These are phyloP conservation scores for Acanthamoeba comandoni DNA, from an alignment of 208 protist genomes.

Conservation along the genomic window DNA sequence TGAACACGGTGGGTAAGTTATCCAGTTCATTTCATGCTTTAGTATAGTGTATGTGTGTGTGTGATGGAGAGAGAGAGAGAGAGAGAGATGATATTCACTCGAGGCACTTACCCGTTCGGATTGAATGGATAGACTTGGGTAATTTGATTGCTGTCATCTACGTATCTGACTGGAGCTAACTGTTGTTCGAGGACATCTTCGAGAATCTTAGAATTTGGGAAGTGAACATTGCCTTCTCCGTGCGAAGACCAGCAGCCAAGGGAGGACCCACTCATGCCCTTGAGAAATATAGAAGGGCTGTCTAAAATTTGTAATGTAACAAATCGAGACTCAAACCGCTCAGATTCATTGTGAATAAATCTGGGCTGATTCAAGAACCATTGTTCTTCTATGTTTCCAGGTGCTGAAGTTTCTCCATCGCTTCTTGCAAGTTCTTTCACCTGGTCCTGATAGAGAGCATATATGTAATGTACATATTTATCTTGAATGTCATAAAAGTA, in stretches of 20 bases:
- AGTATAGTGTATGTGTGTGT: neutral
- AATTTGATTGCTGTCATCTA: slow-evolving; percentile 76
- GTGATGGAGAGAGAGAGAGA: neutral
- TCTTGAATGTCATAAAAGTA: no score
- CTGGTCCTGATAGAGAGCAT: no score
- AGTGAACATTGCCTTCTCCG: slow-evolving; percentile 86
- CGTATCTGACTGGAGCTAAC: slow-evolving; percentile 87
- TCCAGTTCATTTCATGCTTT: no score
- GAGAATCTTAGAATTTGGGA: slow-evolving; percentile 73
- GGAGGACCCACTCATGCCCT: slow-evolving; percentile 84
- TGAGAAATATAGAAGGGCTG: slow-evolving; percentile 83
- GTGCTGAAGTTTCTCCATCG: no score
- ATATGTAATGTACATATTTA: no score
- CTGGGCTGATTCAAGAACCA: slow-evolving; percentile 82
- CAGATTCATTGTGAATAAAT: slow-evolving; percentile 88
- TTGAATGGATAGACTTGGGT: slow-evolving; percentile 85
- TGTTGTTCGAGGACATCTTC: slow-evolving; percentile 72
- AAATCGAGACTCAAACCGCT: slow-evolving; percentile 86
- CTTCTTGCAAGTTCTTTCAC: neutral
- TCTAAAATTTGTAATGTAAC: slow-evolving; percentile 79
- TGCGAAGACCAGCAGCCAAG: slow-evolving; percentile 88
- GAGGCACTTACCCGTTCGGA: slow-evolving; percentile 82
- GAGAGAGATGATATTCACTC: neutral
- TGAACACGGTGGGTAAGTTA: no score
- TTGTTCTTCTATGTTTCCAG: slow-evolving; percentile 8